Percentiles rank a stretch among this genome's conserved stretches.
phyloP scores from a whole-genome alignment of 1,284 basidiomycete genomes.

The Grifola frondosa region DNA sequence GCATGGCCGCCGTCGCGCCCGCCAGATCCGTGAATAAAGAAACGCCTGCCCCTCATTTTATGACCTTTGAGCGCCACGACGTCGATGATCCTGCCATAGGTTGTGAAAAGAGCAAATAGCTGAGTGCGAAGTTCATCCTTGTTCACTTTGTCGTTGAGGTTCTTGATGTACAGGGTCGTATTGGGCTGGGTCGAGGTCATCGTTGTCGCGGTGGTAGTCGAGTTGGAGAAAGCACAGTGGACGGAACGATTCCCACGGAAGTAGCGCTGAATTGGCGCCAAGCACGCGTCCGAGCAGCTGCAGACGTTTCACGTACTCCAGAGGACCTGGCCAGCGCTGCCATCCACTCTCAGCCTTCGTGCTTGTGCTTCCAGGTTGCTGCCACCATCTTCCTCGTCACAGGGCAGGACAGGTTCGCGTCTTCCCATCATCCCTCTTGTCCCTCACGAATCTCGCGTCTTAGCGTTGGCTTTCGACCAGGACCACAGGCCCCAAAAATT shows the following conservation, averaged over 20 bases:
- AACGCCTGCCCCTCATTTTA: slow-evolving; percentile 94
- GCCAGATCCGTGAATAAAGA: slow-evolving; percentile 92
- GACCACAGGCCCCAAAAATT: slow-evolving; percentile 8
- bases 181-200: slow-evolving; percentile 62
- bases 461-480: background rate
- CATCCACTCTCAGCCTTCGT: too few species aligned
- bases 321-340: too few species aligned
- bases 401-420: too few species aligned
- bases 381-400: too few species aligned
- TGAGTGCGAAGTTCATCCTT: slow-evolving; percentile 87
- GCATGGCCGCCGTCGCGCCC: slow-evolving; percentile 86
- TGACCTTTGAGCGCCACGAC: slow-evolving; percentile 88
- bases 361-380: too few species aligned
- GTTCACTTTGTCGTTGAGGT: slow-evolving; percentile 92
- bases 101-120: slow-evolving; percentile 88
- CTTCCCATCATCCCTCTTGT: background rate
- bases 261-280: background rate
- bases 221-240: background rate
- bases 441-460: slow-evolving; percentile 2
- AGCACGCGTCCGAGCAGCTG: background rate
- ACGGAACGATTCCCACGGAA: background rate
- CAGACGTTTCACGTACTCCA: background rate
- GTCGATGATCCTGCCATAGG: slow-evolving; percentile 92
- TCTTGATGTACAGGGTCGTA: slow-evolving; percentile 91
- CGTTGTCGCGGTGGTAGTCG: slow-evolving; percentile 4